A percentile compares a stretch with the other conserved stretches of the same genome.
phyloP scores from a whole-genome alignment of 257 asterid species.

The Phtheirospermum japonicum region DNA sequence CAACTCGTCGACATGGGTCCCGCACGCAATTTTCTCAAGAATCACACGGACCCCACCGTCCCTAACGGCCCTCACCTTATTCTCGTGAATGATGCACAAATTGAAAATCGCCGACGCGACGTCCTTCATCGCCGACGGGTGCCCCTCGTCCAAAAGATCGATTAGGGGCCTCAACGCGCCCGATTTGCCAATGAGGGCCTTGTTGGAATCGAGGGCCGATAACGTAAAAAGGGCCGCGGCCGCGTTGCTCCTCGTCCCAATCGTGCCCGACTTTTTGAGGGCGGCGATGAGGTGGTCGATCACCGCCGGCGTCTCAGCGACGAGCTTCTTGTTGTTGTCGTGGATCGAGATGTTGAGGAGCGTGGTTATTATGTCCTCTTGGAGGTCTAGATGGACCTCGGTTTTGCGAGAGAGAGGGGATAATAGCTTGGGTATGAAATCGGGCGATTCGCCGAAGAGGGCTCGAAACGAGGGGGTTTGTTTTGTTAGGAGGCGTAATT shows the following conservation, averaged over 20 bases:
- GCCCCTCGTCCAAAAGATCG: conserved; percentile 69
- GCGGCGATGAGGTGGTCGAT: conserved; percentile 68
- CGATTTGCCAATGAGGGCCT: conserved; percentile 64
- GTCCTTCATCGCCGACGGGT: conserved; percentile 63
- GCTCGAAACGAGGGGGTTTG: conserved; percentile 70
- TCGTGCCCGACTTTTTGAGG: conserved; percentile 48
- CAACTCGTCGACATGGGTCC: conserved; percentile 63
- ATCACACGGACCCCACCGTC: conserved; percentile 72
- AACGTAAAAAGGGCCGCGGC: conserved; percentile 89
- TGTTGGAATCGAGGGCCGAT: conserved; percentile 79
- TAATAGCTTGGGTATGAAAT: conserved; percentile 58
- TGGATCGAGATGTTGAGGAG: conserved; percentile 81
- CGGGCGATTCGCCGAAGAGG: conserved; percentile 62
- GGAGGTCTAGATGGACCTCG: conserved; percentile 50
- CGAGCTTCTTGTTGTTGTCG: conserved; percentile 79
- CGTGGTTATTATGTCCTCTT: conserved; percentile 83
- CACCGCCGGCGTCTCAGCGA: conserved; percentile 71
- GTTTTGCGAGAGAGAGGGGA: conserved; percentile 50
- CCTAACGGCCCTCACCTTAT: conserved; percentile 65
- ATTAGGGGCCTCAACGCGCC: conserved; percentile 70
- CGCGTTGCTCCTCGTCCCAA: conserved; percentile 77
- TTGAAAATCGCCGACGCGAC: conserved; percentile 83
- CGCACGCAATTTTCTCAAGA: conserved; percentile 46
- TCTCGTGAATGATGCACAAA: conserved; percentile 70
- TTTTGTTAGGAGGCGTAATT: conserved; percentile 64